phyloP scores from a whole-genome alignment of 1,284 basidiomycete genomes.

The Pascua guehoae region DNA sequence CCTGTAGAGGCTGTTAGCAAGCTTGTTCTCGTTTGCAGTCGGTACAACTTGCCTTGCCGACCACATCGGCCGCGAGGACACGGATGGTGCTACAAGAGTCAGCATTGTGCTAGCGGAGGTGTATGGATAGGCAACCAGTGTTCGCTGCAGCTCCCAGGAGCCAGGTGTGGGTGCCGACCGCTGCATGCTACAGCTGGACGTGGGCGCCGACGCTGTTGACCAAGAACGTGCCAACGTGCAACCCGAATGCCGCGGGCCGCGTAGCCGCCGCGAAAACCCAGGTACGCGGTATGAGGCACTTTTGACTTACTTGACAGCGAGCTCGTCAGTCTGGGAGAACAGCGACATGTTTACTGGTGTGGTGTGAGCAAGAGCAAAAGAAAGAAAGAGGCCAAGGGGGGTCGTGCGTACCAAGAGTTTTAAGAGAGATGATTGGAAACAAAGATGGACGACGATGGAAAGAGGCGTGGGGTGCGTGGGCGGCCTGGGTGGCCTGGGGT shows the following conservation, averaged over 20 bases:
- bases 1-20: constrained; percentile 52
- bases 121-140: too few species aligned
- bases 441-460: too few species aligned
- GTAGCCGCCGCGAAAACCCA: too few species aligned
- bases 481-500: too few species aligned
- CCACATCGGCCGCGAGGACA: constrained; percentile 51
- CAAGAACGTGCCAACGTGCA: background rate
- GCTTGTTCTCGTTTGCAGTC: constrained; percentile 61
- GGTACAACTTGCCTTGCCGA: constrained; percentile 54
- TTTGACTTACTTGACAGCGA: constrained; percentile 37
- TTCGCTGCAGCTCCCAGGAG: too few species aligned
- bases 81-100: constrained; percentile 48
- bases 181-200: background rate
- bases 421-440: constrained; percentile 1
- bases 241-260: too few species aligned
- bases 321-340: constrained; percentile 54
- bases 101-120: background rate
- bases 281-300: too few species aligned
- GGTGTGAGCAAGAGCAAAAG: constrained; percentile 24
- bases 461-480: too few species aligned
- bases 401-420: background rate
- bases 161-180: background rate
- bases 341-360: constrained; percentile 16
- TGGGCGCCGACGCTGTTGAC: background rate
- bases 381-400: background rate